phyloP scores from a whole-genome alignment of 164 flowering plant genomes.

The Vitis labrusca region DNA sequence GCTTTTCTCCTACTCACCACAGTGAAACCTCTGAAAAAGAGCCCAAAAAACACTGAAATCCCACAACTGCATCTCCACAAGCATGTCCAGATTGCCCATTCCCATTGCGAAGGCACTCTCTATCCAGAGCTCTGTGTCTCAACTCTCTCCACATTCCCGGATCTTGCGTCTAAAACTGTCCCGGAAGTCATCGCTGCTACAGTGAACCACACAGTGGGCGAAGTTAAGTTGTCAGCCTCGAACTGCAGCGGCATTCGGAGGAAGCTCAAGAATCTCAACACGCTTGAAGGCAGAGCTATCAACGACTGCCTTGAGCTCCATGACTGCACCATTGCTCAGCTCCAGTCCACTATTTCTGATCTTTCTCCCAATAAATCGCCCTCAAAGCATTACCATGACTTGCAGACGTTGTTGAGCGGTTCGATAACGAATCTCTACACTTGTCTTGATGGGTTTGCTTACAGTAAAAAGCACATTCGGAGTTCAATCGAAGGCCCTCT shows the following conservation, averaged over 20 bases:
- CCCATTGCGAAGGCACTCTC: constrained; percentile 65
- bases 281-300: constrained; percentile 45
- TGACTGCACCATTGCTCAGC: constrained; percentile 45
- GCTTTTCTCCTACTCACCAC: constrained; percentile 16
- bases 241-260: constrained; percentile 45
- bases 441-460: constrained; percentile 82
- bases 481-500: constrained; percentile 31
- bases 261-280: constrained; percentile 24
- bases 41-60: constrained; percentile 3
- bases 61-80: constrained; percentile 27
- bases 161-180: constrained; percentile 44
- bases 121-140: constrained; percentile 73
- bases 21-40: neutral
- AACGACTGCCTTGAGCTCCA: constrained; percentile 79
- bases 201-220: constrained; percentile 39
- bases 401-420: constrained; percentile 69
- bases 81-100: constrained; percentile 46
- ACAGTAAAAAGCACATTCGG: constrained; percentile 30
- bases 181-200: constrained; percentile 50
- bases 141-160: constrained; percentile 57
- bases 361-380: constrained; percentile 30
- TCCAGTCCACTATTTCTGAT: constrained; percentile 36
- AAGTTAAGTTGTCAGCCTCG: constrained; percentile 38
- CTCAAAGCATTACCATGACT: constrained; percentile 30
- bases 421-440: constrained; percentile 88